Base-by-base conservation (phyloP, 176 grass and related monocot species). In the Carex myosuroides region DNA sequence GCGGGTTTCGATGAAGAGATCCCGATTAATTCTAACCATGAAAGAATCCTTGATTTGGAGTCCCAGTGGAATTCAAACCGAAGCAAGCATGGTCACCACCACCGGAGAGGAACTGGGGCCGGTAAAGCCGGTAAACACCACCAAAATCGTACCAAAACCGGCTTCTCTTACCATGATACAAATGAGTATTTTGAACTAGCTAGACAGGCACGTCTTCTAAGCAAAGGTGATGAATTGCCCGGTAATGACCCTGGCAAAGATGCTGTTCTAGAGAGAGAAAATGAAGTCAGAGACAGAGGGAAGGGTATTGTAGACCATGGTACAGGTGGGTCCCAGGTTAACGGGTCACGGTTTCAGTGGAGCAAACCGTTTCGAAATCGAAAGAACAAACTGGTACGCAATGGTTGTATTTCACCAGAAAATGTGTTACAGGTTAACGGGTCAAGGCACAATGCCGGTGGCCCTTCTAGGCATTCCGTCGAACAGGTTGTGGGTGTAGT, bases 361-460 rank as follows among this genome's bases (percentile, higher is more conserved):
- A 82, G 54, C 58, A 82, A 82, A 67, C 61, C 80, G 24, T 82
- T 64, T 29, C 39, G 11, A 67, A 76, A 76, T 55, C 12, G 10
- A 9, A 82, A 82, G 37, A 66, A 52, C 41, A 82, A 67, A 16
- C 39, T 83, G 67, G 80, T 84, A 56, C 80, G 57, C 16, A 79
- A 87, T 77, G 86, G 80, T 42, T 84, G 58, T 62, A 78, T 83
- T 20, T 83, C 86, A 64, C 70, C 86, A 56, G 41, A 76, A 35
- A 87, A 83, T 2, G 50, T 79, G 41, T 14, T 17, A 4, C 76
- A 6, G 26, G 39, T 39, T 69, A 21, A 52, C 18, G 50, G 50
- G 64, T 39, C 64, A 32, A 72, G 78, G 3, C 69, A 73, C 21
- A 32, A 54, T 76, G 46, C 48, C 1, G 48, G 37, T 39, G 37